Conservation (phyloP, 78 protist genomes). For the Cavenderia fasciculata region DNA sequence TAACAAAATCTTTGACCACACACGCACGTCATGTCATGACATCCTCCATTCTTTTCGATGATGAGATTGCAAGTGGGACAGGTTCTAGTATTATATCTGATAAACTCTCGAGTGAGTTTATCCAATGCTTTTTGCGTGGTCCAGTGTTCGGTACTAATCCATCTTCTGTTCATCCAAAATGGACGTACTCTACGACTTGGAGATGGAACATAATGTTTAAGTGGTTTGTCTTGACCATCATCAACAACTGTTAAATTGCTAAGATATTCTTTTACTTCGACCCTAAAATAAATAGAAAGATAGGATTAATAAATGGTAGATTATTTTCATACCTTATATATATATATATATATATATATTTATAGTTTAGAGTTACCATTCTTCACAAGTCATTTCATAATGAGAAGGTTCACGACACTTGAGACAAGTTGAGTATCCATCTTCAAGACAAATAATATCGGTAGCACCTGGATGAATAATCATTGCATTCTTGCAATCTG, state of each 20-base stretch:
- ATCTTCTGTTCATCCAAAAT: neutral
- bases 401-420: constrained; percentile 38
- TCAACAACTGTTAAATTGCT: neutral
- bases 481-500: constrained; percentile 1
- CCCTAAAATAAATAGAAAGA: no score
- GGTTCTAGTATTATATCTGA: neutral
- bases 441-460: neutral
- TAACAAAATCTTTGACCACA: constrained; percentile 25
- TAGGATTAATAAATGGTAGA: no score
- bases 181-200: no score
- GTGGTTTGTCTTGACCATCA: constrained; percentile 2
- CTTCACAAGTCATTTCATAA: neutral
- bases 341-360: no score
- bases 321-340: no score
- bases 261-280: neutral
- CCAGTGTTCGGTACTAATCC: neutral
- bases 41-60: constrained; percentile 31
- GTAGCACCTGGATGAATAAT: neutral
- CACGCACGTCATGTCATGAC: constrained; percentile 17
- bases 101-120: neutral
- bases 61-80: constrained; percentile 16
- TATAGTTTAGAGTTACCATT: no score
- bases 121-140: neutral
- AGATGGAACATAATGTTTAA: no score
- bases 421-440: constrained; percentile 9